These are phyloP conservation scores for Puccinia horiana DNA, from an alignment of 1,284 basidiomycete genomes.

Conservation along the genomic window DNA sequence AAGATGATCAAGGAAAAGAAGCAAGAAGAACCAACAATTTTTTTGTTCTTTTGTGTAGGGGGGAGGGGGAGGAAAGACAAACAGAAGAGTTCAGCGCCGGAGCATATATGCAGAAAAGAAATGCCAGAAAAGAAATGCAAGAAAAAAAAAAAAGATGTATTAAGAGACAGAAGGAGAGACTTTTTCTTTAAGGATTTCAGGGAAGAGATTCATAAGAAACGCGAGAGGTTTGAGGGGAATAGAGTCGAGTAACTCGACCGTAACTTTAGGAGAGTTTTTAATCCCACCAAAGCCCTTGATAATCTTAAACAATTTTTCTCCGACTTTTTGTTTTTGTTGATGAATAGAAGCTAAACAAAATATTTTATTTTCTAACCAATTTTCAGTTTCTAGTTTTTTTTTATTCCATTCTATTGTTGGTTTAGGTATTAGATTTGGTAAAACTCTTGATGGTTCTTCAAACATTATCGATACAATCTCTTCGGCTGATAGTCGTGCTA, in stretches of 20 bases:
- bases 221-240: conserved; percentile 79
- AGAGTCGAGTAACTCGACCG: conserved; percentile 76
- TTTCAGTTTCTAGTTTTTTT: not conserved
- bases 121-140: no score
- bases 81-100: no score
- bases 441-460: not conserved
- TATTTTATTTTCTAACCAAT: conserved; percentile 22
- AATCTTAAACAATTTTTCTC: conserved; percentile 65
- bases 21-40: no score
- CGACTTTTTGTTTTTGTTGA: conserved; percentile 53
- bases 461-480: conserved; percentile 28
- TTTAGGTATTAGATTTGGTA: not conserved
- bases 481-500: not conserved
- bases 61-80: no score
- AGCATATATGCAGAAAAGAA: no score
- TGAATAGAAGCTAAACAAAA: not conserved
- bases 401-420: not conserved
- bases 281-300: conserved; percentile 76
- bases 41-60: no score
- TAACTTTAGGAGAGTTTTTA: conserved; percentile 78
- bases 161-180: not conserved
- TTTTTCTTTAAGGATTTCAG: conserved; percentile 72
- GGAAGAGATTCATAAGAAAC: conserved; percentile 83
- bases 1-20: no score
- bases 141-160: no score